Percentiles rank a stretch among this genome's conserved stretches.
Evolutionary conservation across 2,329 filamentous ascomycete genomes (phyloP).

Genomic region (Pseudogymnoascus sp.): DNA sequence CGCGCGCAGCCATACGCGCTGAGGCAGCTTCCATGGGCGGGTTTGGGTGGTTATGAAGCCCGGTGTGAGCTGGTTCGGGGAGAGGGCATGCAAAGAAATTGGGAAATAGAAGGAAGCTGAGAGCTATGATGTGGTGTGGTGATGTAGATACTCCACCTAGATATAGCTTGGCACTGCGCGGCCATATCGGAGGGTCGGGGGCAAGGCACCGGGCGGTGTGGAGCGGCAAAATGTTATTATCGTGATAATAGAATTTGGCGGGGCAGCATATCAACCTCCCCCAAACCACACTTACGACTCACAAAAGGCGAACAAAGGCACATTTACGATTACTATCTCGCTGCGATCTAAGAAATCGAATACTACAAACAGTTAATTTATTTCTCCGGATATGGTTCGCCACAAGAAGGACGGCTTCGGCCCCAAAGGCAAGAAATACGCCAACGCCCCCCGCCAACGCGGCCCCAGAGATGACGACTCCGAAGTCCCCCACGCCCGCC

Average conservation of each 20-base stretch:
- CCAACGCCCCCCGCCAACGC: slow-evolving; percentile 47
- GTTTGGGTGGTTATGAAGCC: slow-evolving; percentile 2
- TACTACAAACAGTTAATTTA: background rate
- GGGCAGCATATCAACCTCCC: background rate
- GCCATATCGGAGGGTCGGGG: background rate
- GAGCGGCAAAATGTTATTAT: background rate
- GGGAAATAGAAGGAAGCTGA: background rate
- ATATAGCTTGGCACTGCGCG: background rate
- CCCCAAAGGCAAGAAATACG: slow-evolving; percentile 58
- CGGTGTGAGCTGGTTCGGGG: background rate
- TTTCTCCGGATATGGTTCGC: slow-evolving; percentile 61
- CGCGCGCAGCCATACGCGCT: slow-evolving; percentile 87
- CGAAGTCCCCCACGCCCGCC: slow-evolving; percentile 33
- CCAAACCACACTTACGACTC: background rate
- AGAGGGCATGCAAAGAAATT: slow-evolving; percentile 1
- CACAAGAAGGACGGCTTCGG: slow-evolving; percentile 85
- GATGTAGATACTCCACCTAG: slow-evolving; percentile 3
- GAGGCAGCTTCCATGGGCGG: slow-evolving; percentile 79
- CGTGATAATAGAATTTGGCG: slow-evolving; percentile 5
- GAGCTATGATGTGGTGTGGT: slow-evolving; percentile 10
- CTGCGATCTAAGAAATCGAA: background rate
- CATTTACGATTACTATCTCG: background rate
- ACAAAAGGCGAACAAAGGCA: background rate
- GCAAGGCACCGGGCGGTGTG: background rate
- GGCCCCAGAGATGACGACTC: slow-evolving; percentile 38